These are phyloP conservation scores for Rhizopogon rudus DNA, from an alignment of 768 basidiomycete species.

Conservation along the genomic window DNA sequence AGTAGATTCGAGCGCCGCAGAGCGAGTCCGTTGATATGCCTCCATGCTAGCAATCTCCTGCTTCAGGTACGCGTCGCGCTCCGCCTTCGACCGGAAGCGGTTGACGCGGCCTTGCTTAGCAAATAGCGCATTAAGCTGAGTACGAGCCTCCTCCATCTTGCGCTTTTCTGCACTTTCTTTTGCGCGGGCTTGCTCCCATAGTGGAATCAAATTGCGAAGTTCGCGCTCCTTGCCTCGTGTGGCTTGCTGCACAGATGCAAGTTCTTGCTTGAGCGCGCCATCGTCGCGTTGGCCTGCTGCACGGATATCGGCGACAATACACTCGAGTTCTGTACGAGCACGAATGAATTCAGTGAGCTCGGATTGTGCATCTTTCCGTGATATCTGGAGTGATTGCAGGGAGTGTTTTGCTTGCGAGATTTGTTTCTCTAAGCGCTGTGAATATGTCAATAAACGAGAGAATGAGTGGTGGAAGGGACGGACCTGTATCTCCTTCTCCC, in stretches of 20 bases:
- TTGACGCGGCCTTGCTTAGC: constrained; percentile 88
- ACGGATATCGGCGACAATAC: constrained; percentile 72
- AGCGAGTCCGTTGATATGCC: constrained; percentile 53
- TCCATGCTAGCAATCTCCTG: constrained; percentile 73
- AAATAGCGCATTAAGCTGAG: constrained; percentile 68
- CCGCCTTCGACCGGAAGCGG: constrained; percentile 77
- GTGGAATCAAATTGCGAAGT: constrained; percentile 61
- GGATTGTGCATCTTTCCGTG: constrained; percentile 69
- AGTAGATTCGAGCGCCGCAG: constrained; percentile 49
- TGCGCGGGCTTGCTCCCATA: constrained; percentile 58
- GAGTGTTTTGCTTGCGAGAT: constrained; percentile 67
- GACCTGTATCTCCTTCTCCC: constrained; percentile 85
- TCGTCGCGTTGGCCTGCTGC: constrained; percentile 60
- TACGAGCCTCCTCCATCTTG: constrained; percentile 69
- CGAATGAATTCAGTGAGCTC: constrained; percentile 88
- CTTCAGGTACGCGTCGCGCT: constrained; percentile 80
- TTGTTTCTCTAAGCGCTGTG: constrained; percentile 68
- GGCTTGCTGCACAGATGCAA: constrained; percentile 51
- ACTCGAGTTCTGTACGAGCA: constrained; percentile 81
- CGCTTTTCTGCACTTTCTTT: constrained; percentile 53
- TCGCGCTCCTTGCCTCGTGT: constrained; percentile 59
- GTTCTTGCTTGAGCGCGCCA: constrained; percentile 60
- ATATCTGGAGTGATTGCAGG: constrained; percentile 63
- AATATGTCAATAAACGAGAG: not conserved
- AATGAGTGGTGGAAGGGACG: constrained; percentile 12